Evolutionary conservation across 331 rosid genomes (phyloP), one percentile per base, ranked within the genome.

Genomic region (Arachis monticola): DNA sequence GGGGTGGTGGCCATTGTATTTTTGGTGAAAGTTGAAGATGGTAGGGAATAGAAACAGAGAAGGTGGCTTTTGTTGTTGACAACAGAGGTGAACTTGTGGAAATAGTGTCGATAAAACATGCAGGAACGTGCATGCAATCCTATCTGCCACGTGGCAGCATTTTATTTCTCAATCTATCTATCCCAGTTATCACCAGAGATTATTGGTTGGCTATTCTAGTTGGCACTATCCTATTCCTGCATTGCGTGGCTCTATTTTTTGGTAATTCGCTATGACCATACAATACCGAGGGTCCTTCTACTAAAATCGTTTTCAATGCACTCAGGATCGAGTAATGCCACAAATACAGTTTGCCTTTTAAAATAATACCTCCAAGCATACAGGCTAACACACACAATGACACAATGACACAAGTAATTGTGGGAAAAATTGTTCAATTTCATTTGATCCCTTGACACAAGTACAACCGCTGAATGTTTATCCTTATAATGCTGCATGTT

Each of bases 141-240:
- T 83, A 88, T 88, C 97, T 82, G 69, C 87, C 91, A 88, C 86
- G 85, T 90, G 92, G 80, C 92, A 5, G 1, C 1, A 4, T 61
- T 4, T 14, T 27, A 52, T 71, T 79, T 64, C 42, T 48, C 46
- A 45, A 50, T 68, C 60, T 81, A 82, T 92, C 93, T 70, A 78
- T 66, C 68, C 48, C 46, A 52, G 3, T 80, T 53, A 75, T 82
- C 90, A 9, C 84, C 79, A 52, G 69, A 63, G 6, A n/a, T 60
- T 46, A 0, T 30, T 32, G 76, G 38, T 47, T 32, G 76, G 38
- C 42, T 70, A 66, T 17, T 31, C 50, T 77, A 85, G 88, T 57
- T 31, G 77, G 10, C 89, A 82, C 82, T 8, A 48, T 60, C 69
- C 10, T 38, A 6, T 38, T 38, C 41, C 5, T 38, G 41, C 4